Evolutionary conservation across 192 early-diverging fungal species (phyloP).

Genomic region (Mycoemilia scoparia): DNA sequence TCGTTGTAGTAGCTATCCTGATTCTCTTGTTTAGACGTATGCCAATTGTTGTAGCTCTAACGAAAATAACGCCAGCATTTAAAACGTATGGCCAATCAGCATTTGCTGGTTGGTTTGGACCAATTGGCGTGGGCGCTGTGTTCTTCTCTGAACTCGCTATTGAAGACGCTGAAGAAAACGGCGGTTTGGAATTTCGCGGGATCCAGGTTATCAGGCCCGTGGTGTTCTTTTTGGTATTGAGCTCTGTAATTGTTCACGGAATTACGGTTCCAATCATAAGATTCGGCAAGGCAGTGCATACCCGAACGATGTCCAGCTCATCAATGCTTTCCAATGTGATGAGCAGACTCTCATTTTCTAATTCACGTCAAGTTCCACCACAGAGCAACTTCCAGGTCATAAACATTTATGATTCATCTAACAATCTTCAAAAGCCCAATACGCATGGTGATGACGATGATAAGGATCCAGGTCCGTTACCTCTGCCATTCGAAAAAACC

Average conservation of each 20-base stretch:
- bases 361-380: too few species aligned
- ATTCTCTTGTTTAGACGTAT: conserved; percentile 58
- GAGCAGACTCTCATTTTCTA: conserved; percentile 25
- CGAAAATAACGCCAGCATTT: conserved; percentile 48
- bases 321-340: conserved; percentile 16
- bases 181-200: conserved; percentile 14
- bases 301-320: conserved; percentile 17
- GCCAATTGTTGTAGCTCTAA: conserved; percentile 47
- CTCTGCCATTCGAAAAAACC: conserved; percentile 14
- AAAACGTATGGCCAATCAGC: conserved; percentile 53
- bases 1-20: conserved; percentile 46
- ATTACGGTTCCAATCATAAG: conserved; percentile 60
- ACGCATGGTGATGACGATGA: background rate
- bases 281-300: conserved; percentile 36
- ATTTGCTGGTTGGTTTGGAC: conserved; percentile 86
- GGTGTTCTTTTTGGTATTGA: conserved; percentile 59
- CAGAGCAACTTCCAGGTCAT: too few species aligned
- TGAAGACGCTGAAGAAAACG: conserved; percentile 24
- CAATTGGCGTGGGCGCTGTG: conserved; percentile 56
- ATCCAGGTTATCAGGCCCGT: conserved; percentile 35
- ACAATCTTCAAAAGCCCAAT: too few species aligned
- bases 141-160: conserved; percentile 36
- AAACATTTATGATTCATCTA: too few species aligned
- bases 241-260: conserved; percentile 75
- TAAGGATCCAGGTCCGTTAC: background rate